Percentiles rank a stretch among this genome's conserved stretches.
Conservation (phyloP, 2,329 filamentous ascomycete genomes). For the Exophiala dermatitidis region DNA sequence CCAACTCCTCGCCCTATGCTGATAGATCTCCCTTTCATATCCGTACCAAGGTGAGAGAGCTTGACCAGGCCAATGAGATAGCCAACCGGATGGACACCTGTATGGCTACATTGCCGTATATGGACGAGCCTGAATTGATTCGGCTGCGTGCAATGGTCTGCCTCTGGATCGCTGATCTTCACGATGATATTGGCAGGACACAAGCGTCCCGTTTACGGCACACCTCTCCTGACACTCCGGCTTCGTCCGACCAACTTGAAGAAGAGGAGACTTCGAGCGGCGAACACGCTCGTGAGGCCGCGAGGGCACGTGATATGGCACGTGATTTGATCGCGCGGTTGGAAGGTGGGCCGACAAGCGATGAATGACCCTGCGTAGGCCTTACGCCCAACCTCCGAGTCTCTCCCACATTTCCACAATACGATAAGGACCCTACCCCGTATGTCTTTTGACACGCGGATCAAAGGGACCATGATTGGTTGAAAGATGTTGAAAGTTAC, state of each 20-base stretch:
- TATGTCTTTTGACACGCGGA: too few species aligned
- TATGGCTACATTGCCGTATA: constrained; percentile 63
- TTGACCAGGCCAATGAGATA: constrained; percentile 55
- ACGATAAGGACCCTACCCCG: too few species aligned
- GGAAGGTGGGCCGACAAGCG: constrained; percentile 8
- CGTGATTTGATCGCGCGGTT: constrained; percentile 6
- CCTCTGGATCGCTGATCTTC: constrained; percentile 67
- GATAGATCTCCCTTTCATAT: constrained; percentile 4
- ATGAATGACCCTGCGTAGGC: not conserved
- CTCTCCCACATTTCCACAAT: too few species aligned
- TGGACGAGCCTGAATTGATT: constrained; percentile 59
- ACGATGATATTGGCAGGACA: constrained; percentile 4
- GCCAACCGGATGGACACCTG: constrained; percentile 63
- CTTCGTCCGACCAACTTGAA: not conserved
- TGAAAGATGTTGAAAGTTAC: not conserved
- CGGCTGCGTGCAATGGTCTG: constrained; percentile 66
- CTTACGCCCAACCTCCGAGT: too few species aligned
- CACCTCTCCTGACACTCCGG: not conserved
- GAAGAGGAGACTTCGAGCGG: not conserved
- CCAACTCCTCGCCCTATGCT: not conserved
- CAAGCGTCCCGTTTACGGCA: too few species aligned
- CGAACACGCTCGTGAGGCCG: constrained; percentile 12
- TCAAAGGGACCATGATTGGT: too few species aligned
- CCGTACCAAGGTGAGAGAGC: constrained; percentile 34
- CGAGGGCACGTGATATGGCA: constrained; percentile 15